Base-by-base conservation (phyloP, 306 rosid genomes). In the Dryas alaskensis region DNA sequence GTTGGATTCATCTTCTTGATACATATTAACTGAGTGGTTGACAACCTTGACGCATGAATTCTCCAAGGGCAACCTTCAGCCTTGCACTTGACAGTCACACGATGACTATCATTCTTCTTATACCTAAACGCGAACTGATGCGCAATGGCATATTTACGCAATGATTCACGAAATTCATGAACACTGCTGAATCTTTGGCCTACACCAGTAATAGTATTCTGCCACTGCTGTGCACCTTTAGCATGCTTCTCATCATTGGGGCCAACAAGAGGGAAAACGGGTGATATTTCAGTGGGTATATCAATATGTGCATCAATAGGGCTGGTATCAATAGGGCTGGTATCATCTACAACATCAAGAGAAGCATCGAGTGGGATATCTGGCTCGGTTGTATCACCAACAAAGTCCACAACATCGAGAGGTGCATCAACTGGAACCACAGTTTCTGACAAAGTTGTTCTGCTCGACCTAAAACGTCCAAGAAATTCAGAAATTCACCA, bases 51-150 rank as follows among this genome's bases (percentile, higher is more conserved):
- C 42, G 98, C 98, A 78, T 94, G 98, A 78, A 94, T 94, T 84
- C 98, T 89, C 98, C 98, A 94, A 22, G 92, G 96, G 75, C 98
- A 94, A 68, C 95, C 95, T 76, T 94, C 98, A n/a, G 95, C 93
- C 82, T 94, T 94, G 83, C 98, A 94, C 86, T 91, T 94, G 76
- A 94, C 98, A 59, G 98, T 94, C 73, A 94, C 97, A 5, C 98
- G 97, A 78, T 94, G 98, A 82, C 96, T 94, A 78, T 94, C 98
- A 74, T 94, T 94, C 86, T 94, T 94, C 86, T 94, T 91, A 85
- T 94, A 94, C 81, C 81, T 87, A 82, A 94, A 94, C 31, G 98
- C 97, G 78, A 94, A 94, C 75, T 91, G 96, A 86, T 84, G 97
- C 1, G 98, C 97, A 82, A 94, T 91, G 77, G 98, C 98, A 83